These are phyloP conservation scores for Patellifolia procumbens DNA, from an alignment of 179 eudicot genomes.

Conservation along the genomic window DNA sequence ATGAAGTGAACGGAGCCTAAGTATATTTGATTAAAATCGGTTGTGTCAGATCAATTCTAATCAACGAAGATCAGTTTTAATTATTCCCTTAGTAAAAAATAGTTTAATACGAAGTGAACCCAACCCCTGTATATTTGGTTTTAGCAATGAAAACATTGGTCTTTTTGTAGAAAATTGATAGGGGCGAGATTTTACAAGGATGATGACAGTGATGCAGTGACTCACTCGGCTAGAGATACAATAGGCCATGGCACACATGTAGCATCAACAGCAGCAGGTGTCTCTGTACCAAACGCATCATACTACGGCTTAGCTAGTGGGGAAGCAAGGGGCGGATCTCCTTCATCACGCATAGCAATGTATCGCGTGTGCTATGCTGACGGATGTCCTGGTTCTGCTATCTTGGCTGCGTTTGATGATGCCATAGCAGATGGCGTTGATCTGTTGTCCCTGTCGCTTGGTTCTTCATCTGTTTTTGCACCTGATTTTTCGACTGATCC, in stretches of 20 bases:
- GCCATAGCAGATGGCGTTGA: conserved; percentile 71
- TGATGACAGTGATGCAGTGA: conserved; percentile 14
- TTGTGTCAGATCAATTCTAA: too few species aligned
- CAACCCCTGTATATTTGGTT: too few species aligned
- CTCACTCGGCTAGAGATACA: conserved; percentile 45
- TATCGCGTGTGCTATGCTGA: conserved; percentile 47
- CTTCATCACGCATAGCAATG: conserved; percentile 57
- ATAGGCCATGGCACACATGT: conserved; percentile 71
- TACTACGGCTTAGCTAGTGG: conserved; percentile 64
- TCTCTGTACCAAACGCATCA: conserved; percentile 50
- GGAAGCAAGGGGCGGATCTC: conserved; percentile 66
- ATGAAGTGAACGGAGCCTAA: too few species aligned
- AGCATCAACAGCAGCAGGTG: conserved; percentile 65
- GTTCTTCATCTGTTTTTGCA: conserved; percentile 32
- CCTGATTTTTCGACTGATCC: conserved; percentile 43
- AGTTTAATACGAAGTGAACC: too few species aligned
- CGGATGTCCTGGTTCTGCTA: conserved; percentile 61
- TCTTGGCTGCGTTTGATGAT: conserved; percentile 68
- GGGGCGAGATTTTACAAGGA: conserved; percentile 63
- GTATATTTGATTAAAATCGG: too few species aligned
- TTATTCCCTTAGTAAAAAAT: too few species aligned
- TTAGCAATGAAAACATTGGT: not conserved
- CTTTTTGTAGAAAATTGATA: conserved; percentile 49
- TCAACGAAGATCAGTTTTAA: too few species aligned
- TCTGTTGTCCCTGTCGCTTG: conserved; percentile 59